Conservation (phyloP, 2,329 filamentous ascomycete species). For the Chaetomiaceae sp. region DNA sequence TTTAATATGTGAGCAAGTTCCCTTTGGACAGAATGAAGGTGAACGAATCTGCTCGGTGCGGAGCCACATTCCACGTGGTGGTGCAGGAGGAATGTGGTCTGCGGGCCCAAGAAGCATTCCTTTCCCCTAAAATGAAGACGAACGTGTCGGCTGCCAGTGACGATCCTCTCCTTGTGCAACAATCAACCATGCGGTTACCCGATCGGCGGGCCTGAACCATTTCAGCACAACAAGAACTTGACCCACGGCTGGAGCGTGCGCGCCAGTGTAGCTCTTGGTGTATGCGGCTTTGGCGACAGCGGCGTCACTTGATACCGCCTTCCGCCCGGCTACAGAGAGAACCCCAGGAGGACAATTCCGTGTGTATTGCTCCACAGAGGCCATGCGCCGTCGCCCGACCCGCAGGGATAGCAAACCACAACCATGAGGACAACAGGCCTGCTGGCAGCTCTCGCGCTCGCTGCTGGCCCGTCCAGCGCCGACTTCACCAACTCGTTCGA, state of each 20-base stretch:
- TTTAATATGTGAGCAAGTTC: constrained; percentile 13
- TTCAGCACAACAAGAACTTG: background rate
- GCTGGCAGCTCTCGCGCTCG: constrained; percentile 3
- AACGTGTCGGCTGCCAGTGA: background rate
- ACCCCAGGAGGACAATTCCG: background rate
- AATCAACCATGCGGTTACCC: too few species aligned
- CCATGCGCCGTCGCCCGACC: constrained; percentile 2
- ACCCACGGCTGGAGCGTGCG: too few species aligned
- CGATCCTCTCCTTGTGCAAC: background rate
- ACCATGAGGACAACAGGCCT: constrained; percentile 3
- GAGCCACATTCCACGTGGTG: constrained; percentile 8
- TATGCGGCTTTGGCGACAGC: too few species aligned
- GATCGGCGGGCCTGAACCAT: background rate
- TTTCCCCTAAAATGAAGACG: background rate
- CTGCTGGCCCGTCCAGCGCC: constrained; percentile 4
- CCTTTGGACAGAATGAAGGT: constrained; percentile 6
- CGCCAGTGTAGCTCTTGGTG: too few species aligned
- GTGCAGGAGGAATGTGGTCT: background rate
- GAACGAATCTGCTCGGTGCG: background rate
- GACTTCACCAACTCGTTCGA: constrained; percentile 28
- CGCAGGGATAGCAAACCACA: background rate
- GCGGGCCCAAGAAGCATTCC: background rate
- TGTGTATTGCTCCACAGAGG: background rate
- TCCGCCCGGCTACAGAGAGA: background rate
- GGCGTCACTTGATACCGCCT: too few species aligned